Evolutionary conservation across 305 asterid genomes (phyloP).

Genomic region (Salvia sclarea): DNA sequence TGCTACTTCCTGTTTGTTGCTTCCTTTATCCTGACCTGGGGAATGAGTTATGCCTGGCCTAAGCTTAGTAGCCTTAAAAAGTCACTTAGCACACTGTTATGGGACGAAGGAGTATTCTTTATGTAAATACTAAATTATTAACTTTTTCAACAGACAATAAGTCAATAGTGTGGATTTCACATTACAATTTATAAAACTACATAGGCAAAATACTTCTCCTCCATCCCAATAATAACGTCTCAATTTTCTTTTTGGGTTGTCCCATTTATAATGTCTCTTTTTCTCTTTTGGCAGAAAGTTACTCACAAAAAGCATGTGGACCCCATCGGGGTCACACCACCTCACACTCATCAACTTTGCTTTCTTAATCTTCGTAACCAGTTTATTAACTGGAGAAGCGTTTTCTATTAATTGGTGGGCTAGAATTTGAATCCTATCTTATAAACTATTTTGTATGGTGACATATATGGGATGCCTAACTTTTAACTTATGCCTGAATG

Average conservation of each 20-base stretch:
- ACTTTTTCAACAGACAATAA: no score
- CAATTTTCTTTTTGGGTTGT: no score
- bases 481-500: neutral
- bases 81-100: no score
- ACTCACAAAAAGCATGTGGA: no score
- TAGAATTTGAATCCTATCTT: neutral
- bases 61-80: neutral
- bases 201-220: no score
- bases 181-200: neutral
- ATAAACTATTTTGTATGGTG: neutral
- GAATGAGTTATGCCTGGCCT: neutral
- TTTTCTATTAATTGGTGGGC: neutral
- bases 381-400: slow-evolving; percentile 1
- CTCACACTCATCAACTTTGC: no score
- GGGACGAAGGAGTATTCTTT: no score
- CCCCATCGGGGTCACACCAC: no score
- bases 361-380: no score
- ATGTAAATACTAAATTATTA: neutral
- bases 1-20: neutral
- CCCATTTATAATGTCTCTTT: no score
- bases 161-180: neutral
- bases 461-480: neutral
- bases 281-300: no score
- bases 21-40: neutral
- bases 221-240: no score